These are phyloP conservation scores for Mucor circinelloides DNA, from an alignment of 371 early-diverging fungal genomes.

Conservation along the genomic window DNA sequence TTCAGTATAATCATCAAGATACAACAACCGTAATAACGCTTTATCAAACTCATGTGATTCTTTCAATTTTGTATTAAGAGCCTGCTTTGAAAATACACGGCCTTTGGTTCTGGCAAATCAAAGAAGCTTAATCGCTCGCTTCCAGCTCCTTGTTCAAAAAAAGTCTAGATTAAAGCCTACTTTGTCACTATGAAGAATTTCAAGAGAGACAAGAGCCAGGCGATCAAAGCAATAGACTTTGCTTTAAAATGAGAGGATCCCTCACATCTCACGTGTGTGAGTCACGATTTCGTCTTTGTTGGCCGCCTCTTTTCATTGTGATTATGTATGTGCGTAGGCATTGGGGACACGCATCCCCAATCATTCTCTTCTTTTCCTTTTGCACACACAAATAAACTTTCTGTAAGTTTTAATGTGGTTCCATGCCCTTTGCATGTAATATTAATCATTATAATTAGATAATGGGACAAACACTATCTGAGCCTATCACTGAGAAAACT, in stretches of 20 bases:
- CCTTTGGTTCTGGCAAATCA: no score
- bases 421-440: not conserved
- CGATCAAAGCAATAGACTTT: not conserved
- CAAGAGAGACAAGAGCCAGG: no score
- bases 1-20: no score
- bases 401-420: not conserved
- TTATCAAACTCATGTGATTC: no score
- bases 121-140: no score
- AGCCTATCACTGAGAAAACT: constrained; percentile 91
- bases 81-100: no score
- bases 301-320: not conserved
- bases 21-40: no score
- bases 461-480: constrained; percentile 97
- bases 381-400: not conserved
- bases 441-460: not conserved
- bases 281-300: not conserved
- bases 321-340: not conserved
- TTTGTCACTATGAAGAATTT: no score
- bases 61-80: no score
- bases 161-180: no score
- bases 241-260: not conserved
- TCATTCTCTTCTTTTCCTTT: not conserved
- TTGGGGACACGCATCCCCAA: not conserved
- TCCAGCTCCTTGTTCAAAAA: no score
- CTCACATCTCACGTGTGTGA: not conserved